These are phyloP conservation scores for Nakazawaea wyomingensis DNA, from an alignment of 805 yeast species.

Conservation along the genomic window DNA sequence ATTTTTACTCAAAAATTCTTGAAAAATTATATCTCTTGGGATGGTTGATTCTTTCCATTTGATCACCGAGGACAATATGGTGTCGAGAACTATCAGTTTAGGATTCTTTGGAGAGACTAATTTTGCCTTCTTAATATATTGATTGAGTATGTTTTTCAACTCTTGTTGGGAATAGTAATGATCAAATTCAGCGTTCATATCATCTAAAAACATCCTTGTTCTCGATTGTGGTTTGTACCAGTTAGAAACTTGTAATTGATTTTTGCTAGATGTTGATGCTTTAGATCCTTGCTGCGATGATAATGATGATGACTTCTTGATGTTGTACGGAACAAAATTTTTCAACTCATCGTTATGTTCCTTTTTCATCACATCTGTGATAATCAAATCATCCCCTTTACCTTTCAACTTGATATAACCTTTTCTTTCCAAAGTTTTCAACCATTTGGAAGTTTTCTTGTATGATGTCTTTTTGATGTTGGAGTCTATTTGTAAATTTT, in stretches of 20 bases:
- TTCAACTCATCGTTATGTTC: slow-evolving; percentile 42
- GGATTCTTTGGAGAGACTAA: slow-evolving; percentile 50
- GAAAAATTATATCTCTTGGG: slow-evolving; percentile 41
- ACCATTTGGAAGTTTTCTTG: slow-evolving; percentile 82
- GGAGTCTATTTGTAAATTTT: slow-evolving; percentile 69
- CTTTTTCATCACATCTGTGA: slow-evolving; percentile 45
- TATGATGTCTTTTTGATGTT: slow-evolving; percentile 78
- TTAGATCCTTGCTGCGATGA: neutral
- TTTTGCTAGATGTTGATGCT: slow-evolving; percentile 12
- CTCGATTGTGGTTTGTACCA: slow-evolving; percentile 54
- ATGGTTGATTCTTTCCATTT: slow-evolving; percentile 26
- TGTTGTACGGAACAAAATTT: slow-evolving; percentile 61
- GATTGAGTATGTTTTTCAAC: slow-evolving; percentile 44
- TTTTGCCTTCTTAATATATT: slow-evolving; percentile 49
- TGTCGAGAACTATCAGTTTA: slow-evolving; percentile 51
- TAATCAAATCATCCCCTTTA: slow-evolving; percentile 72
- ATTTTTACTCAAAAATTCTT: slow-evolving; percentile 35
- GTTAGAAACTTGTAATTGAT: slow-evolving; percentile 27
- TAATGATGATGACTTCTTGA: slow-evolving; percentile 21
- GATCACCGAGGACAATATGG: slow-evolving; percentile 39
- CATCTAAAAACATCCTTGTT: slow-evolving; percentile 42
- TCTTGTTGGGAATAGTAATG: slow-evolving; percentile 49
- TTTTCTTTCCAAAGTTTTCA: slow-evolving; percentile 81
- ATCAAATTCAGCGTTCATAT: slow-evolving; percentile 30
- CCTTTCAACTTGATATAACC: slow-evolving; percentile 70